phyloP scores from a whole-genome alignment of 73 alveolate genomes.

The Tetrahymena borealis region DNA sequence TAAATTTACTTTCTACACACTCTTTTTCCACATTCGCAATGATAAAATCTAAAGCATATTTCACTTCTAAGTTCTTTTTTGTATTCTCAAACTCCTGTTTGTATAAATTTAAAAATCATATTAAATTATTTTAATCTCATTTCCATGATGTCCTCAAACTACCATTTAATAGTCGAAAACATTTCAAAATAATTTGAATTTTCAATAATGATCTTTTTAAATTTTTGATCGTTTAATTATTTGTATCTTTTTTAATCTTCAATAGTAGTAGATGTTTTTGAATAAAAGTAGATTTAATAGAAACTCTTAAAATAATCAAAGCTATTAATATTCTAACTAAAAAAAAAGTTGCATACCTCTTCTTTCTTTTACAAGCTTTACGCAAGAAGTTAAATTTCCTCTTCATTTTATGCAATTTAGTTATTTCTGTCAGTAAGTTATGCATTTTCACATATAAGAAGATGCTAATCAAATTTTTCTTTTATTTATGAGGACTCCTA shows the following conservation, averaged over 20 bases:
- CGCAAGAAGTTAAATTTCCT: neutral
- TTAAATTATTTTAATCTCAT: neutral
- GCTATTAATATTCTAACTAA: neutral
- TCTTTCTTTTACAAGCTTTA: neutral
- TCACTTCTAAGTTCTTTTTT: neutral
- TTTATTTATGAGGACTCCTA: neutral
- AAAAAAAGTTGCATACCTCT: neutral
- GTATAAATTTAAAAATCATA: too few species aligned
- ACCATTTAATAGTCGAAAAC: neutral
- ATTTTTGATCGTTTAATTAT: neutral
- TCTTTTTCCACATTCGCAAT: neutral
- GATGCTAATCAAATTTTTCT: neutral
- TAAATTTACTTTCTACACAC: neutral
- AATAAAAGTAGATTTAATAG: too few species aligned
- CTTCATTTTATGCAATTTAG: neutral
- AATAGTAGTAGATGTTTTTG: neutral
- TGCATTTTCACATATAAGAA: neutral
- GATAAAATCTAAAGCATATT: neutral
- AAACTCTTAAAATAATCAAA: too few species aligned
- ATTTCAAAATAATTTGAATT: neutral
- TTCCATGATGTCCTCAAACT: neutral
- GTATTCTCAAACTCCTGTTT: neutral
- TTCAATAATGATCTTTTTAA: neutral
- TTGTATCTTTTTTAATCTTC: neutral
- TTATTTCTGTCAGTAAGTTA: too few species aligned